phyloP scores from a whole-genome alignment of 768 basidiomycete genomes.

The Pleurotus pulmonarius region DNA sequence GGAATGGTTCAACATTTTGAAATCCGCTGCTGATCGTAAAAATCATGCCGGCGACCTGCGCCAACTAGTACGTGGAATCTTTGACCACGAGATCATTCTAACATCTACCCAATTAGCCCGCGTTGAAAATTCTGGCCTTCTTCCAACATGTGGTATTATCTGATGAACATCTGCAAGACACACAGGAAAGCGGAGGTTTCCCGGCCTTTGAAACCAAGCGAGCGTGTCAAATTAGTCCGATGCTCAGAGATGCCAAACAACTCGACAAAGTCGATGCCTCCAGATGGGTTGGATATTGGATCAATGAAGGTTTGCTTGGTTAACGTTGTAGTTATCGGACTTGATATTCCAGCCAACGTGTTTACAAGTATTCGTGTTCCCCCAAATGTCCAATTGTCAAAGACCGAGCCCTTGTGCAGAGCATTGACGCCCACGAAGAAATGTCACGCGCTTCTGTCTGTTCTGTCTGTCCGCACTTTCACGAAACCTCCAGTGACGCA shows the following conservation, averaged over 20 bases:
- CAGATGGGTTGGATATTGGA: constrained; percentile 39
- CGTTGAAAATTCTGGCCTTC: constrained; percentile 31
- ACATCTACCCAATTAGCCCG: constrained; percentile 21
- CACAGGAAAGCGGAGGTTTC: constrained; percentile 18
- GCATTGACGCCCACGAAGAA: too few species aligned
- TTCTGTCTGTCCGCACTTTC: too few species aligned
- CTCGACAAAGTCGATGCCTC: constrained; percentile 21
- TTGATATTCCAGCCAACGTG: too few species aligned
- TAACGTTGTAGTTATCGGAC: background rate
- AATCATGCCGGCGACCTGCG: background rate
- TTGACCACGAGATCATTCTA: background rate
- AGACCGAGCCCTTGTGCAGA: too few species aligned
- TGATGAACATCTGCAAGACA: background rate
- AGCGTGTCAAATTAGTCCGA: constrained; percentile 25
- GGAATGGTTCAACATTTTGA: constrained; percentile 17
- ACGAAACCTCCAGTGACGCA: too few species aligned
- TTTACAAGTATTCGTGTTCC: too few species aligned
- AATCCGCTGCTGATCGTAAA: background rate
- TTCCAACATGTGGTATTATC: constrained; percentile 11
- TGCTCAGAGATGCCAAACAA: constrained; percentile 23
- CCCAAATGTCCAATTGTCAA: too few species aligned
- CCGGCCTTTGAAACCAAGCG: constrained; percentile 23
- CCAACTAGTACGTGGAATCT: background rate
- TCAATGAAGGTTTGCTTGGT: constrained; percentile 17
- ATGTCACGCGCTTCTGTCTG: too few species aligned